A percentile compares a stretch with the other conserved stretches of the same genome.
phyloP scores from a whole-genome alignment of 495 filamentous ascomycete genomes.

The Daldinia childiae region DNA sequence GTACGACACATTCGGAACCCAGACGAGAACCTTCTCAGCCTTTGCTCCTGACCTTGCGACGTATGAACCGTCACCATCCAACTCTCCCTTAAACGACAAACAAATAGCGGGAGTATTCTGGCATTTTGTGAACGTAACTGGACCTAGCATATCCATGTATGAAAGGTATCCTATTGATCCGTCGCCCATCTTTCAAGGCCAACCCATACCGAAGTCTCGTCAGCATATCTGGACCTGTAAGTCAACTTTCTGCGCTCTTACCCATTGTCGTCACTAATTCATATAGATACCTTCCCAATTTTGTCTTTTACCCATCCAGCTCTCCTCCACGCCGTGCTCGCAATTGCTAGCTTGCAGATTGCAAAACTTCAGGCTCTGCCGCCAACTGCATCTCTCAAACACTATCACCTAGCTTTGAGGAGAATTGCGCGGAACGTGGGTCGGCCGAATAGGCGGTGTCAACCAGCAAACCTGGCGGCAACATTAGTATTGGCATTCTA shows the following conservation, averaged over 20 bases:
- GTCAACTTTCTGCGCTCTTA: slow-evolving; percentile 18
- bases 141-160: slow-evolving; percentile 85
- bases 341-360: slow-evolving; percentile 87
- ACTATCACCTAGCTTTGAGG: slow-evolving; percentile 88
- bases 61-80: slow-evolving; percentile 77
- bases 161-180: slow-evolving; percentile 86
- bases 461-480: slow-evolving; percentile 85
- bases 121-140: slow-evolving; percentile 92
- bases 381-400: slow-evolving; percentile 82
- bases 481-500: slow-evolving; percentile 91
- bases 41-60: slow-evolving; percentile 65
- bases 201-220: slow-evolving; percentile 70
- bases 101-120: slow-evolving; percentile 87
- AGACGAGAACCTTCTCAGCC: slow-evolving; percentile 55
- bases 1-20: slow-evolving; percentile 49
- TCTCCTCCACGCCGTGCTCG: slow-evolving; percentile 90
- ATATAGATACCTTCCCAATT: slow-evolving; percentile 77
- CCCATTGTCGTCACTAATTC: slow-evolving; percentile 4
- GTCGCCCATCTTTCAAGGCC: slow-evolving; percentile 72
- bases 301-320: slow-evolving; percentile 84
- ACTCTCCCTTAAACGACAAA: slow-evolving; percentile 83
- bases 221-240: slow-evolving; percentile 83
- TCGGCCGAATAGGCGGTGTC: slow-evolving; percentile 73
- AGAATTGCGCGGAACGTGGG: slow-evolving; percentile 78
- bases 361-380: slow-evolving; percentile 79